Conservation (phyloP, 2,329 filamentous ascomycete species). For the Parastagonospora nodorum region DNA sequence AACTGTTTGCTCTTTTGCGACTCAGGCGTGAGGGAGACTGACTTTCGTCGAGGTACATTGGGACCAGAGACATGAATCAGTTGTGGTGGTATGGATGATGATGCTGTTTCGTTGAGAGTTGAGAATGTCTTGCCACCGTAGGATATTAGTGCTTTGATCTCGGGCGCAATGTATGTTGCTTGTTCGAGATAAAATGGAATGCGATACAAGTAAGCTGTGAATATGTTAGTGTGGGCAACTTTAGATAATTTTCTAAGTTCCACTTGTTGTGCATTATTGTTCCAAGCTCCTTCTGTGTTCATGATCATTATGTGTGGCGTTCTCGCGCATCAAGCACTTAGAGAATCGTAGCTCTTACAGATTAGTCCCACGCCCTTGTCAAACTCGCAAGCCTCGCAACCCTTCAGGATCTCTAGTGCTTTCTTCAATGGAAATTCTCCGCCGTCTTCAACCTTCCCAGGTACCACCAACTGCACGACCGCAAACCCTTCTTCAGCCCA, state of each 20-base stretch:
- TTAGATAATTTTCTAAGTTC: background rate
- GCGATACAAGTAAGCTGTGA: conserved; percentile 36
- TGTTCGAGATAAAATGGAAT: conserved; percentile 41
- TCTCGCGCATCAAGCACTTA: background rate
- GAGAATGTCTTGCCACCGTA: conserved; percentile 37
- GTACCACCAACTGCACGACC: conserved; percentile 59
- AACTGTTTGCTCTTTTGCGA: conserved; percentile 7
- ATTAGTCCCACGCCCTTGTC: conserved; percentile 37
- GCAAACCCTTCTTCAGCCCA: conserved; percentile 75
- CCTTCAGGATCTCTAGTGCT: conserved; percentile 29
- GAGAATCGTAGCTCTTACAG: conserved; percentile 24
- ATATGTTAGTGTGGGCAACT: conserved; percentile 4
- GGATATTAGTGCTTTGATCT: conserved; percentile 40
- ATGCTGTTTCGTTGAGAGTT: conserved; percentile 22
- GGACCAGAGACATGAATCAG: conserved; percentile 36
- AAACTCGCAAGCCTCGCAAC: conserved; percentile 29
- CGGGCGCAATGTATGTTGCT: conserved; percentile 24
- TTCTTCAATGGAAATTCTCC: conserved; percentile 39
- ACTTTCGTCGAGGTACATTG: conserved; percentile 23
- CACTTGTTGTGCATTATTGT: background rate
- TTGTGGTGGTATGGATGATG: conserved; percentile 27
- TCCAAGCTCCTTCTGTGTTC: background rate
- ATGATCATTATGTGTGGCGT: too few species aligned
- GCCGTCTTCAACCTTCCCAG: conserved; percentile 37
- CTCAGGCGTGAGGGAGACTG: conserved; percentile 23